Evolutionary conservation across 208 protist species (phyloP), one percentile per base, ranked within the genome.

Genomic region (Leishmania arabica): DNA sequence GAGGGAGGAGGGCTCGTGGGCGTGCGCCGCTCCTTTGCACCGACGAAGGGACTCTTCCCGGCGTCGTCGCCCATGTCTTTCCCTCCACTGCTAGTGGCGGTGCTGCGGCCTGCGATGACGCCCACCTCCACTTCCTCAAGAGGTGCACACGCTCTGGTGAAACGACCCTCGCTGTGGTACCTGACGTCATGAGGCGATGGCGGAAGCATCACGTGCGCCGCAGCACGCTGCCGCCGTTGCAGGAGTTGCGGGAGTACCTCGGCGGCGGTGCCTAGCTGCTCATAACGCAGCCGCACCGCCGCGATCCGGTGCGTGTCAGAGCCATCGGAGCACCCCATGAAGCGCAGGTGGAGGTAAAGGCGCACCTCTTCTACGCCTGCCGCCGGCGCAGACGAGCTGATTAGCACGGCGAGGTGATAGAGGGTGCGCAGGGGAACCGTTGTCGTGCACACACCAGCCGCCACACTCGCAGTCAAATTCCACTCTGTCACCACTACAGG

Each of bases 261-360:
- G 24, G 58, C 58, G 15, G 82, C 82, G 24, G 72, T 42, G 49
- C 82, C 77, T 4, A 88, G 74, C 8, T 78, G 58, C 34, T 84
- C 83, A 74, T 95, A 95, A 24, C 58, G 53, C 21, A 95, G 69
- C 34, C 81, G 82, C 21, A 95, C 86, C 1, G 76, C 56, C 3
- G 85, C 85, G 70, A 95, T 95, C 31, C 82, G 80, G 76, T 95
- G 91, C 17, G 80, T 87, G 53, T 88, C 71, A 40, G 86, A 90
- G 54, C 45, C 69, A 60, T 95, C 91, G n/a, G 85, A 81, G 77
- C 85, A 89, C 19, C 91, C 91, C 40, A 85, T 71, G 66, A 95
- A 95, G 54, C 89, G 89, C 7, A 95, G 72, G 34, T 88, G 89
- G 51, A 95, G 27, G 64, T 93, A 93, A 19, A 95, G 62, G 19